phyloP scores from a whole-genome alignment of 352 stramenopile genomes.

The Phytophthora citrophthora region DNA sequence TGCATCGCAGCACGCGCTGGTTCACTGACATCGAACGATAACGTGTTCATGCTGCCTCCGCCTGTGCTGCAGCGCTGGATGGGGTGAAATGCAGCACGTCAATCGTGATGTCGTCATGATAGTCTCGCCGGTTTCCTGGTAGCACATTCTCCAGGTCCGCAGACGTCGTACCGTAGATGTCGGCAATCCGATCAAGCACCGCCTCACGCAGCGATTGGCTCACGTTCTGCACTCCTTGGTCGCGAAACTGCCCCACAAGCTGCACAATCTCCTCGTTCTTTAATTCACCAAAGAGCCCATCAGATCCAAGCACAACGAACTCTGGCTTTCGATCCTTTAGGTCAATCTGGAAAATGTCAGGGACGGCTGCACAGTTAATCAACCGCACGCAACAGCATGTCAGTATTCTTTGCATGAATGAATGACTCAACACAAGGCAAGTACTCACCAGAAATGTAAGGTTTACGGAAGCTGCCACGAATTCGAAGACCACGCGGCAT shows the following conservation, averaged over 20 bases:
- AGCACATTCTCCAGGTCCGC: conserved; percentile 59
- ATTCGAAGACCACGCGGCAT: conserved; percentile 71
- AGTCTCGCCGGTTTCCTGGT: conserved; percentile 64
- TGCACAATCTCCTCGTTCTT: conserved; percentile 68
- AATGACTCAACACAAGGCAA: not conserved
- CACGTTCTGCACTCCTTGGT: conserved; percentile 60
- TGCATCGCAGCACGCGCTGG: not conserved
- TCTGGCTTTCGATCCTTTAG: conserved; percentile 54
- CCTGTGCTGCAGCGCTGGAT: conserved; percentile 20
- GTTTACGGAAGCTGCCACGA: conserved; percentile 56
- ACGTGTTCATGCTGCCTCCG: conserved; percentile 22
- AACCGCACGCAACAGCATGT: conserved; percentile 3
- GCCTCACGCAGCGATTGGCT: conserved; percentile 51
- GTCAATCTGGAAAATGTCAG: conserved; percentile 72
- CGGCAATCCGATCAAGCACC: conserved; percentile 61
- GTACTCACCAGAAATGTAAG: conserved; percentile 59
- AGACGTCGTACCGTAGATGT: conserved; percentile 55
- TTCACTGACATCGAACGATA: conserved; percentile 13
- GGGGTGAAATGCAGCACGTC: conserved; percentile 71
- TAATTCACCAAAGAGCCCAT: conserved; percentile 68
- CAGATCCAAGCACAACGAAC: conserved; percentile 70
- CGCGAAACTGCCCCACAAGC: conserved; percentile 53
- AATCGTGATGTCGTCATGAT: conserved; percentile 80
- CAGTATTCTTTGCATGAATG: conserved; percentile 1
- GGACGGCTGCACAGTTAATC: conserved; percentile 41